Conservation (phyloP, 2,329 filamentous ascomycete genomes). For the Cladosporium velox region DNA sequence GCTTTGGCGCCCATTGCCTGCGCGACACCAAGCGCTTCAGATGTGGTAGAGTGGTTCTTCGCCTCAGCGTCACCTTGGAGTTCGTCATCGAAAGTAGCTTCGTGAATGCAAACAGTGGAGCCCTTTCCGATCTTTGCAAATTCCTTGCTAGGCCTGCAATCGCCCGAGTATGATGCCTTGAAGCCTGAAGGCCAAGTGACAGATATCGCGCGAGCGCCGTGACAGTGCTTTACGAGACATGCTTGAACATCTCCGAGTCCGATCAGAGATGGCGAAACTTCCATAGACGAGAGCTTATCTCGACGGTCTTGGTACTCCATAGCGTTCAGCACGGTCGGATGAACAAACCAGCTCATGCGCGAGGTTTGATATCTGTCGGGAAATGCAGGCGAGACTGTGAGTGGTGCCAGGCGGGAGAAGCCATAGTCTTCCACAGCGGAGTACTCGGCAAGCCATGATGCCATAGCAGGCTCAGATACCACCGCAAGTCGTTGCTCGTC, state of each 20-base stretch:
- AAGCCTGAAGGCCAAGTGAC: constrained; percentile 78
- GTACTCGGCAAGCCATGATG: constrained; percentile 77
- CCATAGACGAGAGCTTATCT: constrained; percentile 29
- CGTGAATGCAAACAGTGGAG: constrained; percentile 85
- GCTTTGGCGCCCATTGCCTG: constrained; percentile 75
- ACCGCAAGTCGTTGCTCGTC: constrained; percentile 55
- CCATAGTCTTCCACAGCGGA: constrained; percentile 75
- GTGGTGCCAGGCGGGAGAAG: constrained; percentile 59
- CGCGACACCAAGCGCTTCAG: constrained; percentile 79
- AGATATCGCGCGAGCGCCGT: constrained; percentile 72
- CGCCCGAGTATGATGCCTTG: constrained; percentile 89
- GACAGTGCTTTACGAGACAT: constrained; percentile 74
- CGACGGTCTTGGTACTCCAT: constrained; percentile 29
- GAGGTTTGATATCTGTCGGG: constrained; percentile 27
- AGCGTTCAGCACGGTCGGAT: constrained; percentile 29
- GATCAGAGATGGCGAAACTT: constrained; percentile 46
- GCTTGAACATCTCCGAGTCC: constrained; percentile 69
- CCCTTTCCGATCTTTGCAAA: constrained; percentile 73
- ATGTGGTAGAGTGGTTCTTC: constrained; percentile 89
- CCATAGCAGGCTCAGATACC: constrained; percentile 70
- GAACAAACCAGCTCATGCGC: constrained; percentile 38
- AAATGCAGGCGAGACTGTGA: constrained; percentile 44
- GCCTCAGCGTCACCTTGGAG: constrained; percentile 73
- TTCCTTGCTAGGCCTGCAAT: constrained; percentile 74
- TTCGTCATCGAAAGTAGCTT: constrained; percentile 93